A percentile compares a stretch with the other conserved stretches of the same genome.
phyloP scores from a whole-genome alignment of 345 rosid genomes.

The Citropsis articulata region DNA sequence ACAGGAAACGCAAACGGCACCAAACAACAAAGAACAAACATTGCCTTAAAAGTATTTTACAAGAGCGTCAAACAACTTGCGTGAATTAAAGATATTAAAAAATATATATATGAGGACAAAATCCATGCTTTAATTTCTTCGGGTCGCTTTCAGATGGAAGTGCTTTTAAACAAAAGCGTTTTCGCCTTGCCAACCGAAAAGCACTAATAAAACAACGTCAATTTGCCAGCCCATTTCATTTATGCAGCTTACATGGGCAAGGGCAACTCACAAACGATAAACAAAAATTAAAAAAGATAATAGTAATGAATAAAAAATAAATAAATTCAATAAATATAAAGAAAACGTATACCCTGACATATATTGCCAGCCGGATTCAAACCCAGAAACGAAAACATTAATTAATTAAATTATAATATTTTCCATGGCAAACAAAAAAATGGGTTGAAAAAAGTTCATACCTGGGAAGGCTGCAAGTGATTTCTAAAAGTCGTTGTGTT shows the following conservation, averaged over 20 bases:
- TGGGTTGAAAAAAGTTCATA: background rate
- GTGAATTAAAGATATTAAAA: background rate
- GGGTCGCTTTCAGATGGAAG: no score
- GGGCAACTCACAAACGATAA: background rate
- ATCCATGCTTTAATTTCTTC: no score
- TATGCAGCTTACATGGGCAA: no score
- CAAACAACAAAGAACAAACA: background rate
- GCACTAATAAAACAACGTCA: background rate
- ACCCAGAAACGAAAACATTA: background rate
- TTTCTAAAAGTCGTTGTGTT: background rate
- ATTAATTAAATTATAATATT: background rate
- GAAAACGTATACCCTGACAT: no score
- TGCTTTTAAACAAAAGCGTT: background rate
- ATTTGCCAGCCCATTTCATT: background rate
- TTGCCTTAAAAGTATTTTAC: background rate
- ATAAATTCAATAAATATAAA: no score
- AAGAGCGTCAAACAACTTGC: background rate
- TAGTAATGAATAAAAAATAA: no score
- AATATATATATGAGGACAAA: background rate
- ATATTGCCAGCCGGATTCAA: background rate
- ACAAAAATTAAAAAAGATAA: no score
- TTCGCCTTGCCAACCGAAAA: no score
- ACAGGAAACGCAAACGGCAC: background rate
- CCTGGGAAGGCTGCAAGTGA: slow-evolving; percentile 33
- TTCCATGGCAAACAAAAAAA: background rate